phyloP scores from a whole-genome alignment of 1,139 yeast species.

The Candida pseudocylindracea region DNA sequence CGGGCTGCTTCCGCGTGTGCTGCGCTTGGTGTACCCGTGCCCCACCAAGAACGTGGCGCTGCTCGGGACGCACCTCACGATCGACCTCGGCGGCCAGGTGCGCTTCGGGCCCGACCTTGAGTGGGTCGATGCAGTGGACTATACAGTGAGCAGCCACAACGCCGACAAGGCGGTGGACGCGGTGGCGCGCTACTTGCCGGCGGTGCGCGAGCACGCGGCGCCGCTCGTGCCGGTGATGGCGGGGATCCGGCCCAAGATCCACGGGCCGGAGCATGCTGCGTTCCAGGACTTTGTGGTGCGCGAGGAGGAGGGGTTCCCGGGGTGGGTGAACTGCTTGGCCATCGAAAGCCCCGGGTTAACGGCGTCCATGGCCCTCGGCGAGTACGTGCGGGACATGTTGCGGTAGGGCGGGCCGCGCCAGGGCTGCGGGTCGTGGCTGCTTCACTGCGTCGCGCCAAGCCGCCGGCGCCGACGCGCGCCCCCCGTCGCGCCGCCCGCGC shows the following conservation, averaged over 20 bases:
- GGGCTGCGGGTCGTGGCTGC: too few species aligned
- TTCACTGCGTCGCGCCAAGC: too few species aligned
- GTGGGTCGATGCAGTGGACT: slow-evolving; percentile 41
- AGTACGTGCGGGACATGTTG: slow-evolving; percentile 19
- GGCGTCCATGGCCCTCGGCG: slow-evolving; percentile 61
- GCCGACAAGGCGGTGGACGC: slow-evolving; percentile 33
- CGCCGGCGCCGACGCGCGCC: not conserved
- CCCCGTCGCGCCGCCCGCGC: not conserved
- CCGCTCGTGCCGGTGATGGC: slow-evolving; percentile 33
- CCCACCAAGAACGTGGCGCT: slow-evolving; percentile 55
- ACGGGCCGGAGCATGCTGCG: slow-evolving; percentile 12
- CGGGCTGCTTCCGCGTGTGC: slow-evolving; percentile 15
- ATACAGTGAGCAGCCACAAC: slow-evolving; percentile 22
- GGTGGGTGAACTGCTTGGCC: slow-evolving; percentile 60
- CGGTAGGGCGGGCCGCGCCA: too few species aligned
- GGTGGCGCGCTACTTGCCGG: slow-evolving; percentile 41
- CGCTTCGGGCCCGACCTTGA: slow-evolving; percentile 82
- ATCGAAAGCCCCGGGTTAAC: slow-evolving; percentile 88
- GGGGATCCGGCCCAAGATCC: slow-evolving; percentile 70
- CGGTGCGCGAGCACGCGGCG: slow-evolving; percentile 23
- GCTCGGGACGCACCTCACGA: slow-evolving; percentile 69
- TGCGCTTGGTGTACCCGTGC: slow-evolving; percentile 49
- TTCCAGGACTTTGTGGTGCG: slow-evolving; percentile 59
- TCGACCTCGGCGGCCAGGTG: slow-evolving; percentile 62
- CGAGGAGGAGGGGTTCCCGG: slow-evolving; percentile 43